These are phyloP conservation scores for Malus hybrid DNA, from an alignment of 331 rosid genomes.

Conservation along the genomic window DNA sequence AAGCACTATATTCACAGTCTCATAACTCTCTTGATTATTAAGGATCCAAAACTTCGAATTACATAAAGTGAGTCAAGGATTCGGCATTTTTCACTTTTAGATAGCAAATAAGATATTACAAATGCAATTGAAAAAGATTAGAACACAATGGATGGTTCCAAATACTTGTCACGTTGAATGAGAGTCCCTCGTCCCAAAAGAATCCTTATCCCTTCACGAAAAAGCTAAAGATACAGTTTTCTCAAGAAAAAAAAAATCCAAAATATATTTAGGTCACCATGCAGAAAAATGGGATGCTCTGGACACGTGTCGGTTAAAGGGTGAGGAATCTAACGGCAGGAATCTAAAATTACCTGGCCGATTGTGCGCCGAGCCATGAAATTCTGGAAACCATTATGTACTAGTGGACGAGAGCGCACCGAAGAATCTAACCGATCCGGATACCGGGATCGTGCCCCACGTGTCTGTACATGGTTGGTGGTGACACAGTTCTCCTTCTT, in stretches of 20 bases:
- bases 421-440: slow-evolving; percentile 25
- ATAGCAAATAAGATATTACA: neutral
- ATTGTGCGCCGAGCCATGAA: neutral
- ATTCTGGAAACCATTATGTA: neutral
- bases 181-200: neutral
- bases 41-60: neutral
- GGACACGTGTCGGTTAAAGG: slow-evolving; percentile 10
- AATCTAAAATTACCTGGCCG: neutral
- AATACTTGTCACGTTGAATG: slow-evolving; percentile 8
- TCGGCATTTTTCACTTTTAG: neutral
- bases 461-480: slow-evolving; percentile 15
- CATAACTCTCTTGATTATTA: neutral
- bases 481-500: neutral
- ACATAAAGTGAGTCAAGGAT: neutral
- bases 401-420: no score
- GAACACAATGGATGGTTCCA: slow-evolving; percentile 28
- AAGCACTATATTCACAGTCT: no score
- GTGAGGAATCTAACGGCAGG: neutral
- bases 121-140: neutral
- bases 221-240: neutral
- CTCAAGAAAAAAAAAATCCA: no score
- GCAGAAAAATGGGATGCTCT: neutral
- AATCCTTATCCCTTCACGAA: slow-evolving; percentile 36
- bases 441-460: neutral
- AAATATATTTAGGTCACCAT: neutral